These are phyloP conservation scores for Syzygium jambos DNA, from an alignment of 345 rosid species.

Conservation along the genomic window DNA sequence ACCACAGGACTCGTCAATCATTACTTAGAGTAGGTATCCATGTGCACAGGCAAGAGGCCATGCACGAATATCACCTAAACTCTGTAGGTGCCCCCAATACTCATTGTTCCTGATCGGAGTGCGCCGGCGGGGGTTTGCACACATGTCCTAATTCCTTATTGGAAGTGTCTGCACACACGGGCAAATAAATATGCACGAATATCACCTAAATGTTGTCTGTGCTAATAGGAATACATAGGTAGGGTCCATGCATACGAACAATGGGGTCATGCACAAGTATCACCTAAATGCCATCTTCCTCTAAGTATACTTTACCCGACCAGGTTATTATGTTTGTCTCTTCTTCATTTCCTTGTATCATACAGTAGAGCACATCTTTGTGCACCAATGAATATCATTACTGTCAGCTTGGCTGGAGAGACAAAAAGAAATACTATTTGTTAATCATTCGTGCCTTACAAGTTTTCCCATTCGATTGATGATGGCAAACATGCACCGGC, in stretches of 20 bases:
- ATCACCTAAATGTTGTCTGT: background rate
- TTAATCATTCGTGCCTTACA: background rate
- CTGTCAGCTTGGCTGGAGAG: background rate
- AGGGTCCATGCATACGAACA: background rate
- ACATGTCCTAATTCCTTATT: background rate
- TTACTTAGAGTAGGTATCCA: background rate
- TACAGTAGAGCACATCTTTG: background rate
- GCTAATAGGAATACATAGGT: background rate
- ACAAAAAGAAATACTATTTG: background rate
- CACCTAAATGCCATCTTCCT: background rate
- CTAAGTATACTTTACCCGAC: background rate
- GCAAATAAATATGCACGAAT: background rate
- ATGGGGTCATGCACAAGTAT: background rate
- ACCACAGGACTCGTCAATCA: background rate
- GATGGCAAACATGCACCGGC: background rate
- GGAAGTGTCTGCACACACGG: background rate
- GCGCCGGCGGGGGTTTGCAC: fast-evolving
- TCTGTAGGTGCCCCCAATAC: background rate
- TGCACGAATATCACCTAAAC: background rate
- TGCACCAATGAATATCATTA: background rate
- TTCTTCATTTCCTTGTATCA: background rate
- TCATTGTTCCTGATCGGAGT: background rate
- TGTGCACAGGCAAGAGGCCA: background rate
- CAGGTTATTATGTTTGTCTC: background rate
- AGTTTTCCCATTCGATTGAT: background rate